phyloP scores from a whole-genome alignment of 2,329 filamentous ascomycete species.

The Fusarium robinianum region DNA sequence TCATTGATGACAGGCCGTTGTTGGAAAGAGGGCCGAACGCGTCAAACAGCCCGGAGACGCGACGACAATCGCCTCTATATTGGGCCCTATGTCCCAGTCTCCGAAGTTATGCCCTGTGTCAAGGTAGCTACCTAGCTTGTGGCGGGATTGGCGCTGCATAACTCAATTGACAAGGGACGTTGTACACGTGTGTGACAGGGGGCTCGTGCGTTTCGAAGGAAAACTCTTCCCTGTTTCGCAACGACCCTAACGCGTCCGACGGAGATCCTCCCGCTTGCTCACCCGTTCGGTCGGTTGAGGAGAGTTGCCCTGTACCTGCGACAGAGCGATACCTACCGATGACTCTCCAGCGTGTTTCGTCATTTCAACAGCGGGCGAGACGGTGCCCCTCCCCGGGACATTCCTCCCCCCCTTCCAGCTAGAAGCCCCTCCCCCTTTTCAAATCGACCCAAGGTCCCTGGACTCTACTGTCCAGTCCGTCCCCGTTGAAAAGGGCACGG shows the following conservation, averaged over 20 bases:
- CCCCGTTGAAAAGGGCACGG: constrained; percentile 22
- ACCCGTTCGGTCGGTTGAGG: background rate
- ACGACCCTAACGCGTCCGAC: constrained; percentile 6
- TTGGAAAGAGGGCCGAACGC: too few species aligned
- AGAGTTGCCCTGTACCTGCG: constrained; percentile 6
- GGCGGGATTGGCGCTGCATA: constrained; percentile 17
- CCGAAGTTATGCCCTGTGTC: constrained; percentile 25
- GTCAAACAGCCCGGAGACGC: too few species aligned
- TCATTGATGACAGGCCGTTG: too few species aligned
- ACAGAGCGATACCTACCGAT: constrained; percentile 7
- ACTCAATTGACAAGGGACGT: constrained; percentile 15
- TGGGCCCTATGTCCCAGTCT: too few species aligned
- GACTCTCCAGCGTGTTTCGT: constrained; percentile 22
- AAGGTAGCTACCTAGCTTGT: too few species aligned
- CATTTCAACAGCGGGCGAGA: constrained; percentile 13
- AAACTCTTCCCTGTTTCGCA: constrained; percentile 19
- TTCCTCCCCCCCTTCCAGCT: constrained; percentile 6
- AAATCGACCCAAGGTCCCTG: constrained; percentile 19
- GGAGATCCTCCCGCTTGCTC: constrained; percentile 6
- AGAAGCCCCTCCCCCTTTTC: constrained; percentile 28
- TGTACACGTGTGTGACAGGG: constrained; percentile 34
- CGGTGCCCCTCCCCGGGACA: constrained; percentile 12
- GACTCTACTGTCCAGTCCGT: constrained; percentile 30
- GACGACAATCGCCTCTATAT: too few species aligned
- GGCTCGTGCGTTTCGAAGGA: constrained; percentile 30